phyloP scores from a whole-genome alignment of 2,329 filamentous ascomycete genomes.

The Ceratocystis alfenasii region DNA sequence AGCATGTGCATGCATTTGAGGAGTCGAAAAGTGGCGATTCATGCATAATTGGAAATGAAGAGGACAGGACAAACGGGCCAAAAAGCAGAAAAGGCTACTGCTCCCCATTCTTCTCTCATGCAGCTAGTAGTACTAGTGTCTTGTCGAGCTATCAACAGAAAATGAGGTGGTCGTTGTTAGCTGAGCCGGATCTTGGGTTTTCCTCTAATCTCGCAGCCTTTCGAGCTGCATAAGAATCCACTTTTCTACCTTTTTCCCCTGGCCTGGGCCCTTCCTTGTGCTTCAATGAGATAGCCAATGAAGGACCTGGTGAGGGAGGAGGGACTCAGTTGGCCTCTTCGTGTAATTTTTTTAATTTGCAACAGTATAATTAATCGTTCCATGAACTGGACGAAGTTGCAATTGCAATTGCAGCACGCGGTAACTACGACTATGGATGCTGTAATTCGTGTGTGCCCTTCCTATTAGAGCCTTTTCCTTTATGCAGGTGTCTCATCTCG shows the following conservation, averaged over 20 bases:
- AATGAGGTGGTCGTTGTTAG: not conserved
- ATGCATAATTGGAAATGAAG: not conserved
- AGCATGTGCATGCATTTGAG: not conserved
- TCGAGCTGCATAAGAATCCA: constrained; percentile 9
- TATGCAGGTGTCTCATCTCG: too few relatives aligned
- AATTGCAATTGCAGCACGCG: too few relatives aligned
- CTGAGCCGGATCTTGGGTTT: constrained; percentile 9
- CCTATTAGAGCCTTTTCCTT: too few relatives aligned
- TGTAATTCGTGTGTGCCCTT: too few relatives aligned
- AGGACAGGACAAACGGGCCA: not conserved
- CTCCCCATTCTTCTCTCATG: not conserved
- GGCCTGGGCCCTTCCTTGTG: constrained; percentile 1
- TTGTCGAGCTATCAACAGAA: too few relatives aligned
- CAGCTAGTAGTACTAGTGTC: too few relatives aligned
- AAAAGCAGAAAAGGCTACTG: not conserved
- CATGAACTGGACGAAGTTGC: too few relatives aligned
- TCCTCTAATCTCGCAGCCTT: constrained; percentile 15
- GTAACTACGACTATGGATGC: too few relatives aligned
- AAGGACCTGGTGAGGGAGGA: too few relatives aligned
- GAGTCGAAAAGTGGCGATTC: not conserved
- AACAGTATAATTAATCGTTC: not conserved
- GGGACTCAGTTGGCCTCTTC: not conserved
- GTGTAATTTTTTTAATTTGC: not conserved
- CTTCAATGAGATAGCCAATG: not conserved
- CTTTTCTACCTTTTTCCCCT: constrained; percentile 11